phyloP scores from a whole-genome alignment of 768 basidiomycete species.

The Pleurotus salmoneostramineus region DNA sequence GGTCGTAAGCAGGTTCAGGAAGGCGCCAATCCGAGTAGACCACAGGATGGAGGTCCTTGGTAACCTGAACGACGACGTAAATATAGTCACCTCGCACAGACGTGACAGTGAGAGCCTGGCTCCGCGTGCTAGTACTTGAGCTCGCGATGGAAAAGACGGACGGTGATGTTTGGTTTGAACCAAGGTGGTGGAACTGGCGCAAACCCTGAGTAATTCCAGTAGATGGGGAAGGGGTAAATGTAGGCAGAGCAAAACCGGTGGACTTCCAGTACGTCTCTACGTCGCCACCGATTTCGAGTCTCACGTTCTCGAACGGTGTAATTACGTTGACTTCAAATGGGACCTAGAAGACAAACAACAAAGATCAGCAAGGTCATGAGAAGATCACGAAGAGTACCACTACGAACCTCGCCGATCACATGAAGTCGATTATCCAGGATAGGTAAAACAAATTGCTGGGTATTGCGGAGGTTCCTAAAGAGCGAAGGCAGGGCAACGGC shows the following conservation, averaged over 20 bases:
- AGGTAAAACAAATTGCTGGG: slow-evolving; percentile 59
- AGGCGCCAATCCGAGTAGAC: slow-evolving; percentile 73
- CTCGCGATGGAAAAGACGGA: slow-evolving; percentile 51
- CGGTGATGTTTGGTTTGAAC: slow-evolving; percentile 71
- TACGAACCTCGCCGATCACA: slow-evolving; percentile 84
- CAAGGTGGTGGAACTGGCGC: slow-evolving; percentile 39
- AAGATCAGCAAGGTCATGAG: slow-evolving; percentile 8
- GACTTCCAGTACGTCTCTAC: slow-evolving; percentile 99
- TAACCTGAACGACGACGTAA: slow-evolving; percentile 85
- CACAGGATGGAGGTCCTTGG: slow-evolving; percentile 88
- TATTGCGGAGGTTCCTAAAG: slow-evolving; percentile 54
- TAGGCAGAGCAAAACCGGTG: slow-evolving; percentile 44
- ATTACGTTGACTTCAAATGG: slow-evolving; percentile 86
- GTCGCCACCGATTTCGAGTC: slow-evolving; percentile 90
- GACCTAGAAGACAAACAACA: slow-evolving; percentile 44
- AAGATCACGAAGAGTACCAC: slow-evolving; percentile 1
- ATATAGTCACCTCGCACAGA: slow-evolving; percentile 90
- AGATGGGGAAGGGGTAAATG: slow-evolving; percentile 22
- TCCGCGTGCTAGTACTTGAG: slow-evolving; percentile 35
- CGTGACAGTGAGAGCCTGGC: slow-evolving; percentile 74
- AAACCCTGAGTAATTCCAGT: slow-evolving; percentile 26
- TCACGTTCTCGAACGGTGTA: slow-evolving; percentile 87
- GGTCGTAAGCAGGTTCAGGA: slow-evolving; percentile 67
- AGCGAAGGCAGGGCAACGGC: slow-evolving; percentile 81
- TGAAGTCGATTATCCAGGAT: slow-evolving; percentile 91